These are phyloP conservation scores for Periglandula ipomoeae DNA, from an alignment of 2,329 filamentous ascomycete genomes.

Conservation along the genomic window DNA sequence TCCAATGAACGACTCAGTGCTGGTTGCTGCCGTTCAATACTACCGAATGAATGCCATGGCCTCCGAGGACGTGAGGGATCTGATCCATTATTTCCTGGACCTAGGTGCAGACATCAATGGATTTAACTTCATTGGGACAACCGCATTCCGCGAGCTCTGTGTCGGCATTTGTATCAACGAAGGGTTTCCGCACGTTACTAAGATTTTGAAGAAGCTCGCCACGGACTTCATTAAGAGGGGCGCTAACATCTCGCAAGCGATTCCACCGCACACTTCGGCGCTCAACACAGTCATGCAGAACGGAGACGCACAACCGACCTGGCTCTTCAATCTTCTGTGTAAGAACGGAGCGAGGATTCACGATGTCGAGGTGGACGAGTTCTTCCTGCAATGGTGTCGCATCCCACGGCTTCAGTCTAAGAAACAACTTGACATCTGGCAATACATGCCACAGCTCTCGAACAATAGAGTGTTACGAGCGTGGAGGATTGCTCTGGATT, in stretches of 20 bases:
- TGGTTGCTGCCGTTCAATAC: background rate
- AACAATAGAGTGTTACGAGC: background rate
- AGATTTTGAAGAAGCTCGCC: background rate
- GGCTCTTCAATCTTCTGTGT: background rate
- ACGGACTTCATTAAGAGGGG: background rate
- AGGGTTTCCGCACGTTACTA: background rate
- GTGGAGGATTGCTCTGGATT: background rate
- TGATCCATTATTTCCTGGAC: background rate
- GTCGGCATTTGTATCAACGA: background rate
- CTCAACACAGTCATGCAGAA: background rate
- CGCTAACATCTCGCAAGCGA: background rate
- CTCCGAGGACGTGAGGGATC: background rate
- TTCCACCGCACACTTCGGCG: background rate
- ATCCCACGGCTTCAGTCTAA: background rate
- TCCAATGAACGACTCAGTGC: background rate
- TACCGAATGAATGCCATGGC: background rate
- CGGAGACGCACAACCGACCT: background rate
- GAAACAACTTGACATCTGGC: background rate
- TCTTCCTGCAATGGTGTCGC: conserved; percentile 1
- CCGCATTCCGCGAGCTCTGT: background rate
- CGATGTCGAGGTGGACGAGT: background rate
- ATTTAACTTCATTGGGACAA: background rate
- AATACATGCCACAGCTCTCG: background rate
- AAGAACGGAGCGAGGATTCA: background rate
- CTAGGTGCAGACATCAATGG: conserved; percentile 2